phyloP scores from a whole-genome alignment of 2,329 filamentous ascomycete genomes.

The Fusarium marasasianum region DNA sequence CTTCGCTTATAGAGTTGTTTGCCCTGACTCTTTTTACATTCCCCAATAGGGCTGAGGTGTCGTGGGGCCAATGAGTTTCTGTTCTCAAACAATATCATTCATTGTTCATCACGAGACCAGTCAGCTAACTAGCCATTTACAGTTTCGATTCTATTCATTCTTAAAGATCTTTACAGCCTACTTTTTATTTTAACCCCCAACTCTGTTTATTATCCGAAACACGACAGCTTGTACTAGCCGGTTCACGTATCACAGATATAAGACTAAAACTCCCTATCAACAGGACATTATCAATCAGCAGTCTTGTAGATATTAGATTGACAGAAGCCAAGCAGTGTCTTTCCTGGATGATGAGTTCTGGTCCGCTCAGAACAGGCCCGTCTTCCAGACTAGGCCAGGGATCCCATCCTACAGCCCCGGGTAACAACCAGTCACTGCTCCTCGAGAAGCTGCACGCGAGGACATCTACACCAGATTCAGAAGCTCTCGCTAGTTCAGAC shows the following conservation, averaged over 20 bases:
- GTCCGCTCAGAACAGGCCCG: constrained; percentile 59
- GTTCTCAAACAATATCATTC: constrained; percentile 14
- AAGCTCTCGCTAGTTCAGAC: constrained; percentile 92
- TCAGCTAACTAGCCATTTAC: constrained; percentile 34
- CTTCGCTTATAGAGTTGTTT: neutral
- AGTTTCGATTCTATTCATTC: constrained; percentile 36
- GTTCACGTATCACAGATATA: neutral
- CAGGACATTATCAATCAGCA: neutral
- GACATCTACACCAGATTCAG: constrained; percentile 91
- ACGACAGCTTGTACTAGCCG: constrained; percentile 8
- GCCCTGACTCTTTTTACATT: constrained; percentile 8
- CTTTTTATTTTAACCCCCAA: constrained; percentile 10
- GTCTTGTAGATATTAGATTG: neutral
- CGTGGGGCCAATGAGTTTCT: constrained; percentile 25
- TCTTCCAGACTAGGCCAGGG: constrained; percentile 62
- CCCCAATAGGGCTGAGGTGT: constrained; percentile 17
- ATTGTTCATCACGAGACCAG: constrained; percentile 25
- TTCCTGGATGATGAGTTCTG: constrained; percentile 59
- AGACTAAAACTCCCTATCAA: neutral
- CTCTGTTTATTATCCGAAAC: constrained; percentile 8
- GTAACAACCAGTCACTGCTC: constrained; percentile 70
- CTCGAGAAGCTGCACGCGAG: constrained; percentile 81
- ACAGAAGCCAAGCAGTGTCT: constrained; percentile 15
- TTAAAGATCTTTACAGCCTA: constrained; percentile 25
- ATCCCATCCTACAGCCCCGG: constrained; percentile 55